A percentile compares a stretch with the other conserved stretches of the same genome.
Conservation (phyloP, 768 basidiomycete genomes). For the Amylocystis lapponica region DNA sequence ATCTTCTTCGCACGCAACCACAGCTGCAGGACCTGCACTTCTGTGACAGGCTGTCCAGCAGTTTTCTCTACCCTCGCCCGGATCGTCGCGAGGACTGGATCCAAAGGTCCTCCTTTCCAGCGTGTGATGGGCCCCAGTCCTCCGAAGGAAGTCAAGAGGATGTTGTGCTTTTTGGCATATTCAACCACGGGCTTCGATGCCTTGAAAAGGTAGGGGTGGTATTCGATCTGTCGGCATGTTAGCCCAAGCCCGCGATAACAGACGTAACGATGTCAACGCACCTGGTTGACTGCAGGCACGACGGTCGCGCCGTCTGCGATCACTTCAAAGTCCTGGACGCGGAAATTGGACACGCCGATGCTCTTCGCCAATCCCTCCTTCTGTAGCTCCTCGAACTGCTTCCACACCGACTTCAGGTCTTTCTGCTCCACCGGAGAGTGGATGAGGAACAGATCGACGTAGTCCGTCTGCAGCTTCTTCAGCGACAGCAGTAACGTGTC, state of each 20-base stretch:
- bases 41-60: slow-evolving; percentile 19
- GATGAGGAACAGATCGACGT: slow-evolving; percentile 40
- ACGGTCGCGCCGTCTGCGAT: slow-evolving; percentile 40
- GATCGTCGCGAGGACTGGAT: slow-evolving; percentile 31
- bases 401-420: slow-evolving; percentile 35
- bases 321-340: slow-evolving; percentile 34
- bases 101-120: slow-evolving; percentile 32
- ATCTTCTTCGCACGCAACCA: slow-evolving; percentile 28
- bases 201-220: slow-evolving; percentile 47
- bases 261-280: too few relatives aligned
- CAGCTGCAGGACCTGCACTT: slow-evolving; percentile 25
- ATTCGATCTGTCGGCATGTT: slow-evolving; percentile 42
- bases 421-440: slow-evolving; percentile 28
- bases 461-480: slow-evolving; percentile 33
- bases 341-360: slow-evolving; percentile 56
- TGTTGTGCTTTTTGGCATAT: slow-evolving; percentile 30
- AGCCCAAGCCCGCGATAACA: too few relatives aligned
- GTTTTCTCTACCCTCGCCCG: slow-evolving; percentile 17
- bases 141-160: slow-evolving; percentile 35
- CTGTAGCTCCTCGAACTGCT: slow-evolving; percentile 36
- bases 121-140: slow-evolving; percentile 35
- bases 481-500: slow-evolving; percentile 34
- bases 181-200: slow-evolving; percentile 32
- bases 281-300: slow-evolving; percentile 51
- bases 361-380: slow-evolving; percentile 33